These are phyloP conservation scores for Drosera spatulata DNA, from an alignment of 179 eudicot species.

Conservation along the genomic window DNA sequence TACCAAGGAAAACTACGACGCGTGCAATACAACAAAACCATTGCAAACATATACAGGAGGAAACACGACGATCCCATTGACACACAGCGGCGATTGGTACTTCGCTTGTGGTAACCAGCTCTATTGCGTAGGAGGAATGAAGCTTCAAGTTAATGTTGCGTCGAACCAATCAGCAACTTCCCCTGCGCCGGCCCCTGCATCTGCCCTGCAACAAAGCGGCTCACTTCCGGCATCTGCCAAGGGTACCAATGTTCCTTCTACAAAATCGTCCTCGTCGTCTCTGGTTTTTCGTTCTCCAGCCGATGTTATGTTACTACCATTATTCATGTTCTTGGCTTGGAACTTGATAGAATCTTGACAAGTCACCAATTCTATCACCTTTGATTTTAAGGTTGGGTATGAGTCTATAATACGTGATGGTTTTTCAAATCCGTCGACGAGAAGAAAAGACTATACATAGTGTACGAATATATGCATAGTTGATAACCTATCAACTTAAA, in stretches of 20 bases:
- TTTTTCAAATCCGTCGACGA: too few species aligned
- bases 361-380: too few species aligned
- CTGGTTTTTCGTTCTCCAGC: background rate
- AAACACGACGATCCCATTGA: slow-evolving; percentile 34
- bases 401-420: too few species aligned
- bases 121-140: slow-evolving; percentile 49
- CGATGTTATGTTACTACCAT: background rate
- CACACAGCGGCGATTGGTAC: slow-evolving; percentile 32
- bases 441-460: too few species aligned
- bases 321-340: background rate
- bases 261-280: background rate
- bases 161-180: slow-evolving; percentile 1
- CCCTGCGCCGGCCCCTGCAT: slow-evolving; percentile 1
- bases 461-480: too few species aligned
- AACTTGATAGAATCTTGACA: too few species aligned
- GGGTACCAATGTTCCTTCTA: background rate
- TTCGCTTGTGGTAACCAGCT: slow-evolving; percentile 35
- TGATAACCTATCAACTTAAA: too few species aligned
- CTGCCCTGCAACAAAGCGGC: background rate
- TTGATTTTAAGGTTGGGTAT: too few species aligned
- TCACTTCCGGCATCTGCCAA: slow-evolving; percentile 5
- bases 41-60: slow-evolving; percentile 26
- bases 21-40: slow-evolving; percentile 33
- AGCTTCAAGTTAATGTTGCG: slow-evolving; percentile 30
- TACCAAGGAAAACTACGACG: slow-evolving; percentile 20